Percentiles rank a stretch among this genome's conserved stretches.
These are phyloP conservation scores for Sapria himalayana DNA, from an alignment of 345 rosid species.

Conservation along the genomic window DNA sequence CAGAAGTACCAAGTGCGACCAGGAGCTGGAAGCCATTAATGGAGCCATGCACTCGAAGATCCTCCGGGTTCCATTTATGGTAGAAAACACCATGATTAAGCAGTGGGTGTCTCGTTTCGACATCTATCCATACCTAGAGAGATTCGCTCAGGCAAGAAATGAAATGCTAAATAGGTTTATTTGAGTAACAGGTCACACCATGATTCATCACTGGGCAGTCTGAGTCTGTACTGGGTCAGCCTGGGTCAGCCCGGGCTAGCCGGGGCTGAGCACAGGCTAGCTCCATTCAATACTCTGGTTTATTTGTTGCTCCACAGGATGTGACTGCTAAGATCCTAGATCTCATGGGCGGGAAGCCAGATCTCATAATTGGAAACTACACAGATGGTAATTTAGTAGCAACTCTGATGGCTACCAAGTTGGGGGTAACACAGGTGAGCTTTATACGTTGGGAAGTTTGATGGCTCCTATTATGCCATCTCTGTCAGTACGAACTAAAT, in stretches of 20 bases:
- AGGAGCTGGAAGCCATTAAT: constrained; percentile 36
- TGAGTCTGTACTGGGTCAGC: too few species aligned
- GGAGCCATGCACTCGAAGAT: constrained; percentile 47
- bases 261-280: too few species aligned
- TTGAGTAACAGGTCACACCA: too few species aligned
- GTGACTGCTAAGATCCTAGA: constrained; percentile 46
- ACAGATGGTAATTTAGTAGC: constrained; percentile 80
- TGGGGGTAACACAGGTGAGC: constrained; percentile 69
- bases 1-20: constrained; percentile 57
- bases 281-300: too few species aligned
- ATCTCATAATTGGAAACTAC: constrained; percentile 78
- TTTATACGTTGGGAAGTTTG: neutral
- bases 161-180: too few species aligned
- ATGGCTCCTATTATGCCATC: neutral
- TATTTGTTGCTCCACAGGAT: constrained; percentile 20
- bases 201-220: too few species aligned
- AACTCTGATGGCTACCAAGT: constrained; percentile 60
- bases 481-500: neutral
- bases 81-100: constrained; percentile 32
- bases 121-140: constrained; percentile 67
- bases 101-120: constrained; percentile 86
- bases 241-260: too few species aligned
- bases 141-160: constrained; percentile 34
- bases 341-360: constrained; percentile 61
- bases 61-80: constrained; percentile 54